These are phyloP conservation scores for Coemansia furcata DNA, from an alignment of 192 early-diverging fungal species.

Conservation along the genomic window DNA sequence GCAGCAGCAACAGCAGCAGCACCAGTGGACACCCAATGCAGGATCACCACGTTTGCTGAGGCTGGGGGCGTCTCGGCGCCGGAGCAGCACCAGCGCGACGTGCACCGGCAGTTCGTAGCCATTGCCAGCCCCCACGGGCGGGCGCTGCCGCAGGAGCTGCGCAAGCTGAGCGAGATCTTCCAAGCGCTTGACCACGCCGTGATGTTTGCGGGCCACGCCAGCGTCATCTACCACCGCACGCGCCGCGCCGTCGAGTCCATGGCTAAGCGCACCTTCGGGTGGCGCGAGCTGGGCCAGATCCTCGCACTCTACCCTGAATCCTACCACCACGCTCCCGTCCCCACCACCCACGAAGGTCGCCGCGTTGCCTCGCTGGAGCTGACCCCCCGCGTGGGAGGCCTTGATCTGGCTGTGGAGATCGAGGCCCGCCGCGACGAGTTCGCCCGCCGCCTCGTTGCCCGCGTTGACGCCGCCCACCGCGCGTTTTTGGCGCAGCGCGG, in stretches of 20 bases:
- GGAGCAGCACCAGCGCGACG: constrained; percentile 20
- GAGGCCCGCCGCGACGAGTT: constrained; percentile 29
- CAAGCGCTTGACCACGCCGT: constrained; percentile 48
- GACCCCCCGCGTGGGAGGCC: constrained; percentile 14
- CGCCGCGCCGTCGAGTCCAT: constrained; percentile 56
- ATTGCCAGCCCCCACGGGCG: constrained; percentile 5
- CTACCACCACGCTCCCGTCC: constrained; percentile 35
- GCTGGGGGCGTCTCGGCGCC: neutral
- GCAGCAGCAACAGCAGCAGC: neutral
- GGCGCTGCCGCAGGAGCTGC: constrained; percentile 20
- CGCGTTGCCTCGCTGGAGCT: constrained; percentile 42
- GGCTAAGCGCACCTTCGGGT: constrained; percentile 54
- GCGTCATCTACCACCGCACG: constrained; percentile 52
- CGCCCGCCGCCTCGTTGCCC: constrained; percentile 4
- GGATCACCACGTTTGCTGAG: neutral
- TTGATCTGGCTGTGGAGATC: constrained; percentile 33
- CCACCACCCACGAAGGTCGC: constrained; percentile 20
- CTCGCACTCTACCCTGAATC: constrained; percentile 53
- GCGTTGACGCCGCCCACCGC: constrained; percentile 16
- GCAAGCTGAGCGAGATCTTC: constrained; percentile 43
- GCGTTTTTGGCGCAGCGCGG: constrained; percentile 28
- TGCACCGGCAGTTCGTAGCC: constrained; percentile 39
- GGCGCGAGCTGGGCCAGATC: constrained; percentile 56
- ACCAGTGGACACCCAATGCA: too few relatives aligned
- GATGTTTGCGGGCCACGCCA: constrained; percentile 30